phyloP scores from a whole-genome alignment of 495 filamentous ascomycete species.

The Oidiodendron maius region DNA sequence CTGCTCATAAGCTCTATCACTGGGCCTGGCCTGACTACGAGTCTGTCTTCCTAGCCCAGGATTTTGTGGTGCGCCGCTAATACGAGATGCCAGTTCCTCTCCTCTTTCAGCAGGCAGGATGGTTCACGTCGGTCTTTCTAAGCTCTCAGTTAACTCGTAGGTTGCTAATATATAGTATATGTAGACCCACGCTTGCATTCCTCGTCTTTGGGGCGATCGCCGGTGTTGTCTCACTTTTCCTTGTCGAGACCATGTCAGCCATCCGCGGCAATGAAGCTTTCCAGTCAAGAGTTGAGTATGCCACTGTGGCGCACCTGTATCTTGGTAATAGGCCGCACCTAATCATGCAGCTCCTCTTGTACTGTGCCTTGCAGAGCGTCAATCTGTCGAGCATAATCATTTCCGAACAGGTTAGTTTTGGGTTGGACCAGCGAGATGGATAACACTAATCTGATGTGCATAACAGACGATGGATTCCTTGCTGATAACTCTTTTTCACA shows the following conservation, averaged over 20 bases:
- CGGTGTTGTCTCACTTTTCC: neutral
- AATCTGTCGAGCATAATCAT: constrained; percentile 7
- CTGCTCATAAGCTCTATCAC: constrained; percentile 5
- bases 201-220: constrained; percentile 1
- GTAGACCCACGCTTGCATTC: constrained; percentile 3
- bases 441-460: neutral
- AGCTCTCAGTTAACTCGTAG: neutral
- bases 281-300: constrained; percentile 3
- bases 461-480: constrained; percentile 5
- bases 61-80: too few relatives aligned
- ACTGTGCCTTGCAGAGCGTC: constrained; percentile 5
- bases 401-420: neutral
- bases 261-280: constrained; percentile 6
- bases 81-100: neutral
- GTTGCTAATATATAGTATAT: neutral
- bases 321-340: neutral
- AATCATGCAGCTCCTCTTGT: constrained; percentile 4
- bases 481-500: constrained; percentile 1
- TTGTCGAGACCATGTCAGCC: constrained; percentile 5
- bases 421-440: neutral
- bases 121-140: constrained; percentile 1
- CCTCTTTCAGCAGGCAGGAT: constrained; percentile 5
- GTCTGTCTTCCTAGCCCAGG: neutral
- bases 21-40: constrained; percentile 5
- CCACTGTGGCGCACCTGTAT: constrained; percentile 3